phyloP scores from a whole-genome alignment of 1,139 yeast species.

The Kurtzmaniella natalensis region DNA sequence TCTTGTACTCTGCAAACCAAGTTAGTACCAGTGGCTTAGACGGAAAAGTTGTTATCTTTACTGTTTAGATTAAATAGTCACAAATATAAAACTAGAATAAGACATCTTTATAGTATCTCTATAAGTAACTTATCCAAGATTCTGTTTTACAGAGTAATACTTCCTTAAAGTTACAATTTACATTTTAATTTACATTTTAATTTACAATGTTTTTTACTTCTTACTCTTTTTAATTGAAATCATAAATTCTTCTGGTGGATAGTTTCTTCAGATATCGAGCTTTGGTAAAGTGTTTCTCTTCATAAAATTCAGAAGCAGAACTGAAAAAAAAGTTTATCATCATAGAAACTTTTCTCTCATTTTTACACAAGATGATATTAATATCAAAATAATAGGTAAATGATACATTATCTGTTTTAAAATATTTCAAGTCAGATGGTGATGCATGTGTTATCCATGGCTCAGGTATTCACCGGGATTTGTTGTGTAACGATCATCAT shows the following conservation, averaged over 20 bases:
- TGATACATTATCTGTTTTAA: constrained; percentile 3
- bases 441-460: constrained; percentile 79
- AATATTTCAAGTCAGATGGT: constrained; percentile 62
- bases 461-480: constrained; percentile 62
- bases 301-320: constrained; percentile 90
- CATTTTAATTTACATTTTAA: too few species aligned
- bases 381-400: constrained; percentile 6
- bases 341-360: constrained; percentile 42
- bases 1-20: constrained; percentile 49
- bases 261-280: constrained; percentile 20
- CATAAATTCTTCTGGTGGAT: too few species aligned
- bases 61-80: constrained; percentile 17
- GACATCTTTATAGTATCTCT: too few species aligned
- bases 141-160: too few species aligned
- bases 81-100: too few species aligned
- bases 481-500: constrained; percentile 43
- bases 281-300: constrained; percentile 58
- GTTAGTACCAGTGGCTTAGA: constrained; percentile 63
- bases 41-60: constrained; percentile 78
- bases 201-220: too few species aligned
- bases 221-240: too few species aligned
- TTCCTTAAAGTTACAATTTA: too few species aligned
- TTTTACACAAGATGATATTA: too few species aligned
- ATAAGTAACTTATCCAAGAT: too few species aligned
- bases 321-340: constrained; percentile 65